Conservation (phyloP, 768 basidiomycete genomes). For the Hericium alpestre region DNA sequence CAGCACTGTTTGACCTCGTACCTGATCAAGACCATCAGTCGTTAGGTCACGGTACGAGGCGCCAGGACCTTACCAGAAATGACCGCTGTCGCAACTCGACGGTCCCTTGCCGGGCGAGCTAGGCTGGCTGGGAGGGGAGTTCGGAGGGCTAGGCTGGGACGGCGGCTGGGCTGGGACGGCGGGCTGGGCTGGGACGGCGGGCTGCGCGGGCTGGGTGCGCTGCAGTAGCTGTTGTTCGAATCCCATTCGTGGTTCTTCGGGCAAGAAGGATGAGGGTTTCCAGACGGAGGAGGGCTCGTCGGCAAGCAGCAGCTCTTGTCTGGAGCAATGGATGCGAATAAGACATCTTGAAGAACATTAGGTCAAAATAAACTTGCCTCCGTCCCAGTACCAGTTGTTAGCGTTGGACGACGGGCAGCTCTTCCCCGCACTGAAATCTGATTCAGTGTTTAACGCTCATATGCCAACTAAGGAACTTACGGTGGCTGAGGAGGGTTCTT, state of each 20-base stretch:
- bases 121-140: neutral
- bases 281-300: conserved; percentile 7
- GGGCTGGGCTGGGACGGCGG: neutral
- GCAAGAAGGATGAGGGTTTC: conserved; percentile 5
- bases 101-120: neutral
- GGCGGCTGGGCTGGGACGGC: neutral
- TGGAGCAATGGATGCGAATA: neutral
- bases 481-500: conserved; percentile 29
- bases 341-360: too few relatives aligned
- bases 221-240: neutral
- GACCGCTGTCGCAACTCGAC: conserved; percentile 5
- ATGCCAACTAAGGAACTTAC: neutral
- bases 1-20: conserved; percentile 29
- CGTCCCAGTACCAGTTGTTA: conserved; percentile 3
- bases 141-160: neutral
- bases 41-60: neutral
- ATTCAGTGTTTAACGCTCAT: too few relatives aligned
- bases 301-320: conserved; percentile 13
- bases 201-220: conserved; percentile 1
- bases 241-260: conserved; percentile 10
- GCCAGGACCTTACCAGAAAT: conserved; percentile 23
- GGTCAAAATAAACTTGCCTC: too few relatives aligned
- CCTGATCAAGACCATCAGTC: conserved; percentile 13
- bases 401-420: conserved; percentile 7
- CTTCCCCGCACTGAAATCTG: neutral